Evolutionary conservation across 257 asterid species (phyloP), one percentile per base, ranked within the genome.

Genomic region (Salvia splendens): DNA sequence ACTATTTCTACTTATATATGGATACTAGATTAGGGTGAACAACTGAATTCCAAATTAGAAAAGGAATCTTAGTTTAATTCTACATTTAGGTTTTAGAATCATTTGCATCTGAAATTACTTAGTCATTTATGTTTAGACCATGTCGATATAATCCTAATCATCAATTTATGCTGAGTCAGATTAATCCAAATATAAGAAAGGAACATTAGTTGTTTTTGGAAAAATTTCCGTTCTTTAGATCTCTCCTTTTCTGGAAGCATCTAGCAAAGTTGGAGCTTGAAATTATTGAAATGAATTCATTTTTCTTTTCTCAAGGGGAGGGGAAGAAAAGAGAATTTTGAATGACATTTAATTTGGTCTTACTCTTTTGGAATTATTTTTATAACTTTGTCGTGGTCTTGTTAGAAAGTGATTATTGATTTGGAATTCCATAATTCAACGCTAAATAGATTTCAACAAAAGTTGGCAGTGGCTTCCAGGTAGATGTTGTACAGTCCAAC

Each of bases 381-480:
- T 20, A 20, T 20, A 20, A 20, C 1, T 20, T 20, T 20, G 24
- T 20, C 24, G 24, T 20, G 24, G 24, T 20, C 24, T 20, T 20
- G 24, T 33, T 33, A 5, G 36, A 33, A 33, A 33, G 0, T 5
- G n/a, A 0, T 20, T 20, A 20, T 20, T 20, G 24, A 20, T 20
- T 20, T 20, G 24, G 24, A 20, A 20, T 20, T 20, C 24, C 24
- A 20, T 20, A 20, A 20, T 20, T 20, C 24, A 20, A 20, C 24
- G 24, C 24, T 20, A 1, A 20, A 20, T 20, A 20, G 24, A 20
- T 20, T 20, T 20, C 24, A 20, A 20, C 24, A 4, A 10, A 28
- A 54, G 41, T 55, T 12, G 45, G 63, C 43, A 67, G 53, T 53
- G 52, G 71, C 12, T 43, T 12, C 64, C 53, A 54, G 54, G 45